Base-by-base conservation (phyloP, 108 stramenopile species). In the Heterococcus sp. region DNA sequence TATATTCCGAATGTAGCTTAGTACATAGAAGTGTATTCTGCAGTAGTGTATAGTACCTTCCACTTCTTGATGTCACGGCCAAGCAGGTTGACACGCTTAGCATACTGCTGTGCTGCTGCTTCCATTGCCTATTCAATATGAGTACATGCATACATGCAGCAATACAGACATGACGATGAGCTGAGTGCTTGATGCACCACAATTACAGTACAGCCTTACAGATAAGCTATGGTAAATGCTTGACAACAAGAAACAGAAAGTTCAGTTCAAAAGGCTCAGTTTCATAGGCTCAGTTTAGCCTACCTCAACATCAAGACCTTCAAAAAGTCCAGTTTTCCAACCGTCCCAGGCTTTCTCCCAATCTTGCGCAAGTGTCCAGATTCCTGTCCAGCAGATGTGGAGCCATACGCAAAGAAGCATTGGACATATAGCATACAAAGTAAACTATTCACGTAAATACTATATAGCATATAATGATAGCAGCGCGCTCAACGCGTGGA, bases 311-410 rank as follows among this genome's bases (percentile, higher is more conserved):
- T 89, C 86, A n/a, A 91, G 88, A 29, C 79, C 82, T 26, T 38
- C 34, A 69, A 91, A 91, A 27, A 78, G 58, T 11, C 85, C 86
- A 26, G 65, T 82, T 39, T 89, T 89, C 90, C 90, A 91, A 28
- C 74, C 78, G 65, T 89, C 86, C 89, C 89, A 91, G 2, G 77
- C 65, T n/a, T 33, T 66, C 0, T 82, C 76, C 90, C 90, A 91
- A 2, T 91, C 90, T 2, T 29, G 46, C 0, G 58, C 37, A 2
- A 91, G 65, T 2, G 63, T 84, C 90, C 90, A 91, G 14, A 91
- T 88, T 73, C 71, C 26, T 31, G 37, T 37, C 0, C 4, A 27
- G 3, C n/a, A n/a, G n/a, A n/a, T n/a, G n/a, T n/a, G n/a, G n/a
- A n/a, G n/a, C n/a, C n/a, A n/a, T n/a, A n/a, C n/a, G n/a, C n/a